Percentiles rank a stretch among this genome's conserved stretches.
Conservation (phyloP, 352 stramenopile genomes). For the Pythium scleroteichum region DNA sequence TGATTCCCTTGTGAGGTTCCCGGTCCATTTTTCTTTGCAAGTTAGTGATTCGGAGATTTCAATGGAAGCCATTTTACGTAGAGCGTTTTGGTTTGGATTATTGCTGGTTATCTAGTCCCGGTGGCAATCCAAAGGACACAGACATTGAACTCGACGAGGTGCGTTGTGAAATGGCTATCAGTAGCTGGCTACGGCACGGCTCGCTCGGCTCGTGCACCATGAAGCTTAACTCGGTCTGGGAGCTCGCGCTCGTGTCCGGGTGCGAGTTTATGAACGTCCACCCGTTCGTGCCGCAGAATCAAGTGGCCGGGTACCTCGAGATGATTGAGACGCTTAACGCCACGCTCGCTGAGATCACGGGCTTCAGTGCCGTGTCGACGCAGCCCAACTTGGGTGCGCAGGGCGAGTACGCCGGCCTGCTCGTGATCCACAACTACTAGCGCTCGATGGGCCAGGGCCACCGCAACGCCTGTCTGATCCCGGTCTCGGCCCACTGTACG, state of each 20-base stretch:
- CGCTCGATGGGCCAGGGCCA: slow-evolving; percentile 90
- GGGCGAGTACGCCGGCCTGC: slow-evolving; percentile 97
- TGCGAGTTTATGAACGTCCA: slow-evolving; percentile 97
- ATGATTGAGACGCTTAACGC: slow-evolving; percentile 97
- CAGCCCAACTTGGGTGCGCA: slow-evolving; percentile 98
- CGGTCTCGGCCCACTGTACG: slow-evolving; percentile 98
- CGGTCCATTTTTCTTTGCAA: too few species aligned
- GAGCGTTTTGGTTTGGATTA: too few species aligned
- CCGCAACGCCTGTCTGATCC: slow-evolving; percentile 98
- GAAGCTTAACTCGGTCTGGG: slow-evolving; percentile 98
- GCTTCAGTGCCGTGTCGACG: slow-evolving; percentile 96
- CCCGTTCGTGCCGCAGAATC: slow-evolving; percentile 95
- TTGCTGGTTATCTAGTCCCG: too few species aligned
- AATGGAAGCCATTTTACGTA: too few species aligned
- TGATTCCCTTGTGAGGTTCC: too few species aligned
- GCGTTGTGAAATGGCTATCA: too few species aligned
- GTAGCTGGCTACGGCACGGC: too few species aligned
- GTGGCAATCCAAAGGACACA: too few species aligned
- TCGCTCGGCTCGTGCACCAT: slow-evolving; percentile 99
- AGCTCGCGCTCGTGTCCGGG: slow-evolving; percentile 98
- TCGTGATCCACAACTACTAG: slow-evolving; percentile 97
- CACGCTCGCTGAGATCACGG: slow-evolving; percentile 97
- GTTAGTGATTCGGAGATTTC: too few species aligned
- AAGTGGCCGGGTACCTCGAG: slow-evolving; percentile 96
- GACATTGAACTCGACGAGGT: too few species aligned